Evolutionary conservation across 2,329 filamentous ascomycete species (phyloP), one percentile per base, ranked within the genome.

Genomic region (Dissoconium aciculare): DNA sequence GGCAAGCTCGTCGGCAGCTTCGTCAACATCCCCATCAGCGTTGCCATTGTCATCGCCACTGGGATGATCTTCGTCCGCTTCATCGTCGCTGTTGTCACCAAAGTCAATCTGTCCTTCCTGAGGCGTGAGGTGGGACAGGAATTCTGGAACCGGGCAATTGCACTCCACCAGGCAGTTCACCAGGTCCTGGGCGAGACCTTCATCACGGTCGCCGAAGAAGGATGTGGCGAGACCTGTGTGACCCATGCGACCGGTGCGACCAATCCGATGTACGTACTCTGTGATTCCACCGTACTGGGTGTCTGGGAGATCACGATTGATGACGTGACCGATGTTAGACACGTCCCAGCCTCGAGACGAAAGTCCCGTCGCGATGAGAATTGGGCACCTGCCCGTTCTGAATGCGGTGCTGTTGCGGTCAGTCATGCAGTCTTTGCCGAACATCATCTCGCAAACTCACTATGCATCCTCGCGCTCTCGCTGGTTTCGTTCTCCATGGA

Each of bases 211-310:
- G 15, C 76, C 82, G 63, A 78, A 95, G 60, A 98, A 87, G 0
- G 87, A 93, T 0, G 80, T 87, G 0, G 89, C 85, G 4, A 84
- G 60, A 11, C 89, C 89, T 26, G 69, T 67, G 43, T 93, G 80
- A 2, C 89, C 89, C 49, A 94, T 94, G 31, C 89, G 82, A 32
- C 81, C 89, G 43, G 89, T 98, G 37, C 89, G 85, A 39, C 89
- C 89, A 51, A 95, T 95, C 9, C 89, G 82, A 51, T 98, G 89
- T 15, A 79, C 74, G 46, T 95, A 98, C 53, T 95, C 89, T 28
- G 81, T 74, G 33, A 94, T 92, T 2, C 85, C 87, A n/a, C 83
- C 84, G 44, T 87, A 68, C 1, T 72, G 62, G 26, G 64, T 58
- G 4, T 66, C 73, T 0, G 87, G 87, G 2, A 95, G 62, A 38